These are phyloP conservation scores for Magnusiomyces sp. DNA, from an alignment of 1,139 yeast genomes.

Conservation along the genomic window DNA sequence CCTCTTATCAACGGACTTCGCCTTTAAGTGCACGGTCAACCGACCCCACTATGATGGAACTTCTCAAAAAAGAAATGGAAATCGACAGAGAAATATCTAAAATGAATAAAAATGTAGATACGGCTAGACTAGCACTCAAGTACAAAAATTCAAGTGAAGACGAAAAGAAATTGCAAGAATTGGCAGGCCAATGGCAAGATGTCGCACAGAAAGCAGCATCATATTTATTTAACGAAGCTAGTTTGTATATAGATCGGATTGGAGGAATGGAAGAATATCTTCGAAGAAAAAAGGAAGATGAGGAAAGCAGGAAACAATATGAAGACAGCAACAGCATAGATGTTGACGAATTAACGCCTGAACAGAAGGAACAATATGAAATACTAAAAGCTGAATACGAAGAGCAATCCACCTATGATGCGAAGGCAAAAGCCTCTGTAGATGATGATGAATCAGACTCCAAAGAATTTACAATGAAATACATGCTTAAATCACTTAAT, in stretches of 20 bases:
- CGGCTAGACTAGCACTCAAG: slow-evolving; percentile 33
- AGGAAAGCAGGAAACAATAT: slow-evolving; percentile 5
- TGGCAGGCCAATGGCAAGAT: slow-evolving; percentile 39
- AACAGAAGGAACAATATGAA: slow-evolving; percentile 24
- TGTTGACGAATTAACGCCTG: slow-evolving; percentile 28
- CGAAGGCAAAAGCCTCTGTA: slow-evolving; percentile 21
- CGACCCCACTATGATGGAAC: slow-evolving; percentile 7
- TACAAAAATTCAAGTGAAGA: slow-evolving; percentile 20
- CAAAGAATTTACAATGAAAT: slow-evolving; percentile 38
- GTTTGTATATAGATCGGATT: slow-evolving; percentile 34
- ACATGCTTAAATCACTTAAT: slow-evolving; percentile 35
- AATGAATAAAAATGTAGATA: slow-evolving; percentile 25
- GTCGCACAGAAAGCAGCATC: slow-evolving; percentile 39
- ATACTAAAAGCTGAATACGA: slow-evolving; percentile 21
- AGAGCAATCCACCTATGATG: slow-evolving; percentile 25
- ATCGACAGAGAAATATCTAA: slow-evolving; percentile 27
- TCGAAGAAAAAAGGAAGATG: slow-evolving; percentile 31
- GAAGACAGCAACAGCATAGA: slow-evolving; percentile 28
- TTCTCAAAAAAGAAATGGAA: slow-evolving; percentile 17
- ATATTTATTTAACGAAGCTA: slow-evolving; percentile 36
- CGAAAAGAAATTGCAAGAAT: slow-evolving; percentile 19
- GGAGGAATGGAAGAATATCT: slow-evolving; percentile 41
- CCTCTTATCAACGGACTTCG: slow-evolving; percentile 11
- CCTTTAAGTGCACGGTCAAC: slow-evolving; percentile 12
- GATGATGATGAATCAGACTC: slow-evolving; percentile 24